Percentiles rank a stretch among this genome's conserved stretches.
These are phyloP conservation scores for Magnolia changhungtana DNA, from an alignment of 164 flowering plant genomes.

Conservation along the genomic window DNA sequence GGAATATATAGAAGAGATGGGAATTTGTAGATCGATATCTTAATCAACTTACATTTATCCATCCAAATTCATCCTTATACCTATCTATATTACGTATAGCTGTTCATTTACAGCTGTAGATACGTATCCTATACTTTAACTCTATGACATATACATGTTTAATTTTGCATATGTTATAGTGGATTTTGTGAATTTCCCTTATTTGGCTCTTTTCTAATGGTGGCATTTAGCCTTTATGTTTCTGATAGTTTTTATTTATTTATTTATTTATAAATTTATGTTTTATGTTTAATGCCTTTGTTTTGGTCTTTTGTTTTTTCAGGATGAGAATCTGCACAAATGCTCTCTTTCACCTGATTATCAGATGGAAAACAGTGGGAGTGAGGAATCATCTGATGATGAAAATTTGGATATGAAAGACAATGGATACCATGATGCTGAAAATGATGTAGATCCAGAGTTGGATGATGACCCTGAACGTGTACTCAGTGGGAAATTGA, in stretches of 20 bases:
- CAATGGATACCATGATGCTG: constrained; percentile 85
- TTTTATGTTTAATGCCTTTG: neutral
- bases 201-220: neutral
- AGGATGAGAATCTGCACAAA: constrained; percentile 80
- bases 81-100: too few species aligned
- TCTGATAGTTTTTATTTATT: neutral
- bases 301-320: constrained; percentile 8
- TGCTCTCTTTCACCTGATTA: constrained; percentile 89
- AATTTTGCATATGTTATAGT: neutral
- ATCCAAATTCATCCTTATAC: too few species aligned
- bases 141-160: neutral
- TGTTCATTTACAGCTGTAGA: too few species aligned
- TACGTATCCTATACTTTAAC: neutral
- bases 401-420: constrained; percentile 61
- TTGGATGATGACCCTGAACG: constrained; percentile 76
- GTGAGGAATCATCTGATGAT: constrained; percentile 82
- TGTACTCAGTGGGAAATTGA: constrained; percentile 73
- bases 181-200: neutral
- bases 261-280: neutral
- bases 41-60: too few species aligned
- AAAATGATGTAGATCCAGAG: constrained; percentile 77
- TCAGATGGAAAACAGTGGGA: constrained; percentile 71
- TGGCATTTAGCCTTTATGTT: neutral
- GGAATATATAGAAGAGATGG: too few species aligned
- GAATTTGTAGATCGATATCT: too few species aligned